Percentiles rank a stretch among this genome's conserved stretches.
These are phyloP conservation scores for Porodaedalea pini DNA, from an alignment of 1,284 basidiomycete genomes.

Conservation along the genomic window DNA sequence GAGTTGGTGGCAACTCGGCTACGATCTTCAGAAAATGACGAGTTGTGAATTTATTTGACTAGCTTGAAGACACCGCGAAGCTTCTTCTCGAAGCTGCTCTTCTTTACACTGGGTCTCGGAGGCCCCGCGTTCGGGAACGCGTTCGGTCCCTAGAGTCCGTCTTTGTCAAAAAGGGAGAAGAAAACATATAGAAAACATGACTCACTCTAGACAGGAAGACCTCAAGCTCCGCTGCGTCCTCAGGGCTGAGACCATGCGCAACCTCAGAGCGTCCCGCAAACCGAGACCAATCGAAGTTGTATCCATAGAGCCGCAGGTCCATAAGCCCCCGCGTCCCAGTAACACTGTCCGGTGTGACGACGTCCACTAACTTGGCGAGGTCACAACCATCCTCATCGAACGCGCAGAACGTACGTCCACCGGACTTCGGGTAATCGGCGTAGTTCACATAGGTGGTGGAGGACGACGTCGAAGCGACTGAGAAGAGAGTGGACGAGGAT, in stretches of 20 bases:
- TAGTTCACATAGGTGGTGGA: background rate
- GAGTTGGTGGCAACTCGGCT: too few relatives aligned
- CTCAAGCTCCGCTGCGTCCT: slow-evolving; percentile 11
- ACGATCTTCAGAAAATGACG: too few relatives aligned
- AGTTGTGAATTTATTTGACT: too few relatives aligned
- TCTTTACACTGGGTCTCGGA: background rate
- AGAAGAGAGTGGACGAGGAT: background rate
- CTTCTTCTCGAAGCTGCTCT: background rate
- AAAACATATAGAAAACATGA: background rate
- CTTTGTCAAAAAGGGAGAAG: background rate
- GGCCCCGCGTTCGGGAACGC: background rate
- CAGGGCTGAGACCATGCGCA: background rate
- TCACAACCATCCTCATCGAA: background rate
- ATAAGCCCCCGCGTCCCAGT: slow-evolving; percentile 1
- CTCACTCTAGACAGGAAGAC: background rate
- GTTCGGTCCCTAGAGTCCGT: background rate
- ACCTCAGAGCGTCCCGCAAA: background rate
- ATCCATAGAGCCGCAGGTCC: slow-evolving; percentile 1
- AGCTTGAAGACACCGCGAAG: background rate
- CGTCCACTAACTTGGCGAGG: background rate
- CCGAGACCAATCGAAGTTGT: slow-evolving; percentile 7
- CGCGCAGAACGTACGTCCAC: background rate
- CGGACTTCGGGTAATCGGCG: background rate
- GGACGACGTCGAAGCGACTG: background rate
- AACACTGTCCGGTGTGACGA: slow-evolving; percentile 3